These are phyloP conservation scores for Boletus tylopilopsis DNA, from an alignment of 768 basidiomycete species.

Conservation along the genomic window DNA sequence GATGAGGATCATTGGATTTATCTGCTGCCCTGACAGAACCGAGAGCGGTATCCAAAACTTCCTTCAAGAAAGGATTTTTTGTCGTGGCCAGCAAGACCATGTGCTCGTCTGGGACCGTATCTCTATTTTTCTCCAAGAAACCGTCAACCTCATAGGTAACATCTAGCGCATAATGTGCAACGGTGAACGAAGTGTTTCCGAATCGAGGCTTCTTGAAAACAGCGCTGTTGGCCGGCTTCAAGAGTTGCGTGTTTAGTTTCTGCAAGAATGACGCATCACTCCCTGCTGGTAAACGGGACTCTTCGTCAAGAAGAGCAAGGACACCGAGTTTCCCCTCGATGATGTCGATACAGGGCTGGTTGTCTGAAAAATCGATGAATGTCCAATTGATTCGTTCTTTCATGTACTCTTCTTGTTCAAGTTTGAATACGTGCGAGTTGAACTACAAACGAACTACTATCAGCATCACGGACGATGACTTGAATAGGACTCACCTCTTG, in stretches of 20 bases:
- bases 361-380: constrained; percentile 98
- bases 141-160: constrained; percentile 99
- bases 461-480: constrained; percentile 5
- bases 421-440: constrained; percentile 98
- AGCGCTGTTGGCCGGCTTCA: constrained; percentile 78
- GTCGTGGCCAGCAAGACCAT: constrained; percentile 83
- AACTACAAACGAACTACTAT: constrained; percentile 52
- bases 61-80: constrained; percentile 89
- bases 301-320: constrained; percentile 91
- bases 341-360: constrained; percentile 97
- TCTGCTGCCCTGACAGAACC: constrained; percentile 66
- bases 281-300: constrained; percentile 92
- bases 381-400: constrained; percentile 99
- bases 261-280: constrained; percentile 90
- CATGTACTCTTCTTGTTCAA: constrained; percentile 99
- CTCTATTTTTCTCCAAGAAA: constrained; percentile 97
- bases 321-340: constrained; percentile 98
- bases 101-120: constrained; percentile 98
- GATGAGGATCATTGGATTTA: constrained; percentile 41
- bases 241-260: constrained; percentile 83
- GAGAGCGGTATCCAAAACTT: constrained; percentile 89
- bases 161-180: constrained; percentile 96
- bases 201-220: constrained; percentile 99
- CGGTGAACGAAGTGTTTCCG: constrained; percentile 94
- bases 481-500: constrained; percentile 69